Evolutionary conservation across 257 asterid genomes (phyloP).

Genomic region (Nicotiana tomentosiformis): DNA sequence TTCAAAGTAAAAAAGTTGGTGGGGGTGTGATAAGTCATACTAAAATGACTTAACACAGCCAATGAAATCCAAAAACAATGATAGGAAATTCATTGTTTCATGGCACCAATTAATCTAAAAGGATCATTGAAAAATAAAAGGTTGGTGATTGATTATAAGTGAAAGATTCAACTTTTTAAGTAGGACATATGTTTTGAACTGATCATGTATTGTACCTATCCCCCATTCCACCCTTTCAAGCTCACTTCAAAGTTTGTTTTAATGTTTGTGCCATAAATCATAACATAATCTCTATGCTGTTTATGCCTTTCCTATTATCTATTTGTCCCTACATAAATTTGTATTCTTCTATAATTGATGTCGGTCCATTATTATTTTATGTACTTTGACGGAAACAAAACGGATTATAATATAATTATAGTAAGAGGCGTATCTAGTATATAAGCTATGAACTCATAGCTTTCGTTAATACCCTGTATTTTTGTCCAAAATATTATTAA

Average conservation of each 20-base stretch:
- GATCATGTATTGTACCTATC: not conserved
- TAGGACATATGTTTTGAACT: not conserved
- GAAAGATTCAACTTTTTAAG: not conserved
- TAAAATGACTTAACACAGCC: not conserved
- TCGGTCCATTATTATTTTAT: too few species aligned
- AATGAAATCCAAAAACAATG: not conserved
- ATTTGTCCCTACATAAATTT: not conserved
- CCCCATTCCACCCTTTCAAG: not conserved
- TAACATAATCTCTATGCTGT: not conserved
- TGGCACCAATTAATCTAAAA: not conserved
- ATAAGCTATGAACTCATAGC: too few species aligned
- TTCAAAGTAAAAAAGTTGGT: not conserved
- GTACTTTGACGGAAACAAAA: not conserved
- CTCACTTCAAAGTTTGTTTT: not conserved
- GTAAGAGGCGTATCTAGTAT: rapidly evolving
- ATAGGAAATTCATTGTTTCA: not conserved
- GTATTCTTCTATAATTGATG: too few species aligned
- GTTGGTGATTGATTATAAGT: not conserved
- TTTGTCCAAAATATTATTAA: too few species aligned
- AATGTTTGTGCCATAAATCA: not conserved
- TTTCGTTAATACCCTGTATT: too few species aligned
- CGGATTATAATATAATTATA: not conserved
- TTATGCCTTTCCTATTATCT: not conserved
- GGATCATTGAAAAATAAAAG: not conserved
- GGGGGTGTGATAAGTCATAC: not conserved